These are phyloP conservation scores for Paraurostyla sp. DNA, from an alignment of 73 alveolate species.

Conservation along the genomic window DNA sequence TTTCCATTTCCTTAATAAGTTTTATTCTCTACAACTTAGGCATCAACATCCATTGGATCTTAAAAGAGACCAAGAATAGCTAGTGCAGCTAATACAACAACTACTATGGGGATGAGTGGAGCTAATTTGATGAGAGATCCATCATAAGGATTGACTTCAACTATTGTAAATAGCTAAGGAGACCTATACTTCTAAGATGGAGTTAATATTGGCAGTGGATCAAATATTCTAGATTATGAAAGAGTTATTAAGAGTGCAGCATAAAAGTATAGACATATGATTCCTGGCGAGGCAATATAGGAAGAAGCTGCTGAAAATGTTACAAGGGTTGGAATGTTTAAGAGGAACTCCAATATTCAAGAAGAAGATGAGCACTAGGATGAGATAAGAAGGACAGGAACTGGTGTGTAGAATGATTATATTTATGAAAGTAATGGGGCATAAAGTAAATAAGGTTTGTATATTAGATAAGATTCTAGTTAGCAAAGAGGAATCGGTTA, in stretches of 20 bases:
- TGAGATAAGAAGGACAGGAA: neutral
- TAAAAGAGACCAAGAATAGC: slow-evolving; percentile 54
- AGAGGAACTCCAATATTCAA: neutral
- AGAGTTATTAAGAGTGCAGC: slow-evolving; percentile 44
- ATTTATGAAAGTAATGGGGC: slow-evolving; percentile 18
- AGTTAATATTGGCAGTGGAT: slow-evolving; percentile 20
- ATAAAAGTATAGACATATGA: slow-evolving; percentile 31
- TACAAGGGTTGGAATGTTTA: slow-evolving; percentile 16
- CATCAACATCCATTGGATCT: slow-evolving; percentile 29
- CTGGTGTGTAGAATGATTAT: neutral
- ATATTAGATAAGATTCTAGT: slow-evolving; percentile 8
- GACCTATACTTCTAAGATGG: slow-evolving; percentile 40
- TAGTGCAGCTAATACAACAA: slow-evolving; percentile 48
- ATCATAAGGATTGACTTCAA: slow-evolving; percentile 49
- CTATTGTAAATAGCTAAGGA: slow-evolving; percentile 34
- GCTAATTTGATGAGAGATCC: slow-evolving; percentile 38
- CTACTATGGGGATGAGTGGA: slow-evolving; percentile 44
- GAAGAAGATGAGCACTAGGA: slow-evolving; percentile 15
- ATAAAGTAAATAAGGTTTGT: neutral
- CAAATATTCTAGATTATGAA: slow-evolving; percentile 27
- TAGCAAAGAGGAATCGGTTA: neutral
- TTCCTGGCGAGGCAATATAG: slow-evolving; percentile 38
- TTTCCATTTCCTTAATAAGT: neutral
- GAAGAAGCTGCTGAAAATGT: slow-evolving; percentile 24
- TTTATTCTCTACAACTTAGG: slow-evolving; percentile 42